Base-by-base conservation (phyloP, 2,329 filamentous ascomycete species). In the Fusarium sp. region DNA sequence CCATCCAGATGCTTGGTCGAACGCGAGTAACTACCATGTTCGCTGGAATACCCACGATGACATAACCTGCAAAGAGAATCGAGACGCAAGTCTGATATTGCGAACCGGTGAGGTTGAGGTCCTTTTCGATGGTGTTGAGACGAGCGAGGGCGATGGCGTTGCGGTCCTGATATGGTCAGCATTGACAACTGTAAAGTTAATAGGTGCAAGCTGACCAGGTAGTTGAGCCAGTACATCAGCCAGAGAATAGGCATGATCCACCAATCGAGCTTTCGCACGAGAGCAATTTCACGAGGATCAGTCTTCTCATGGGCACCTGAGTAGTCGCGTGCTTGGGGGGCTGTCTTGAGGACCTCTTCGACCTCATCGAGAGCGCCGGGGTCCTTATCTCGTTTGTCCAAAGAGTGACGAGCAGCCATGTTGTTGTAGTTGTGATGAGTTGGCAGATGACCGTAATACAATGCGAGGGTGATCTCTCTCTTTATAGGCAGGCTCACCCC, bases 121-220 rank as follows among this genome's bases (percentile, higher is more conserved):
- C 76, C 17, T 75, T 65, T 42, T 79, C 78, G 7, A 79, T 71
- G 31, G 63, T 63, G 58, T 80, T 80, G 20, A 81, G 67, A 2
- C 77, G 75, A 7, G 84, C 84, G 29, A 84, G 80, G 0, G 83
- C 83, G 64, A 86, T 85, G 47, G 84, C 84, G 56, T 85, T 85
- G 4, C 83, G 80, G 41, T 86, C 84, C 63, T 66, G 29, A 3
- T 3, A 7, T 2, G 5, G 41, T 65, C 41, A 65, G 25, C 45
- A 17, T 33, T 11, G 20, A n/a, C 22, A 20, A 27, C 1, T 22
- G 4, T 18, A n/a, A 2, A 12, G 27, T 10, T 3, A 1, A 7
- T 7, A 10, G 1, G 11, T 1, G 10, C 7, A 14, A 10, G 3
- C 35, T 36, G 10, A 63, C 68, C 22, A 84, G 76, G 53, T 83